A percentile compares a stretch with the other conserved stretches of the same genome.
These are phyloP conservation scores for Pseudogymnoascus sp. DNA, from an alignment of 2,329 filamentous ascomycete species.

Conservation along the genomic window DNA sequence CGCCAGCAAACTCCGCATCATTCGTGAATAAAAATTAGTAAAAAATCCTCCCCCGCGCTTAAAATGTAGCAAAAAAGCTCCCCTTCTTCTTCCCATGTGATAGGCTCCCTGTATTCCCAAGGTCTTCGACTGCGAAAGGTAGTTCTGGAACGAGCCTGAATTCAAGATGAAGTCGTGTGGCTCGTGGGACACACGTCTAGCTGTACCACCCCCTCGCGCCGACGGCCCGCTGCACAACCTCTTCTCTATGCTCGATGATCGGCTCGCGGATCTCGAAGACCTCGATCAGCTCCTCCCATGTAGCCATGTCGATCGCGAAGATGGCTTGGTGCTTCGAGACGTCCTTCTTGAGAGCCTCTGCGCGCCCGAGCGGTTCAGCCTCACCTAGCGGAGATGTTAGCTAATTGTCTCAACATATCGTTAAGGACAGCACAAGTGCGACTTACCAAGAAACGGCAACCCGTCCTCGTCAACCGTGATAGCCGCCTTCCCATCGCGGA, in stretches of 20 bases:
- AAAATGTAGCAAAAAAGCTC: neutral
- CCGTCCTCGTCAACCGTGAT: slow-evolving; percentile 66
- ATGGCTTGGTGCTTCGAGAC: slow-evolving; percentile 75
- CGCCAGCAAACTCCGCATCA: neutral
- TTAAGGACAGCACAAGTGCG: neutral
- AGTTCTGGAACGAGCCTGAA: neutral
- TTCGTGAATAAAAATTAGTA: slow-evolving; percentile 8
- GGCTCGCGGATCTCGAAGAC: slow-evolving; percentile 69
- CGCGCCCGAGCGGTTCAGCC: slow-evolving; percentile 14
- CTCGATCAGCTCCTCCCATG: slow-evolving; percentile 71
- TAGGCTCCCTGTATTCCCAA: neutral
- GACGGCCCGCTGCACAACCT: slow-evolving; percentile 30
- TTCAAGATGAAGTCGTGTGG: neutral
- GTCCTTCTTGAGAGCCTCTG: slow-evolving; percentile 38
- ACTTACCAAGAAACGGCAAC: slow-evolving; percentile 74
- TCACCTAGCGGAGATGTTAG: slow-evolving; percentile 31
- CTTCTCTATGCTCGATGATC: slow-evolving; percentile 76
- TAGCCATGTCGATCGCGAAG: slow-evolving; percentile 76
- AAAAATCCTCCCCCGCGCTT: neutral
- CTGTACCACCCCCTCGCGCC: slow-evolving; percentile 15
- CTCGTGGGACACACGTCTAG: slow-evolving; percentile 12
- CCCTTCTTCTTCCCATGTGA: neutral
- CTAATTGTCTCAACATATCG: slow-evolving; percentile 39
- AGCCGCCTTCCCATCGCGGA: slow-evolving; percentile 73
- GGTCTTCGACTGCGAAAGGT: neutral